Evolutionary conservation across 768 basidiomycete species (phyloP).

Genomic region (Lentinula aciculospora): DNA sequence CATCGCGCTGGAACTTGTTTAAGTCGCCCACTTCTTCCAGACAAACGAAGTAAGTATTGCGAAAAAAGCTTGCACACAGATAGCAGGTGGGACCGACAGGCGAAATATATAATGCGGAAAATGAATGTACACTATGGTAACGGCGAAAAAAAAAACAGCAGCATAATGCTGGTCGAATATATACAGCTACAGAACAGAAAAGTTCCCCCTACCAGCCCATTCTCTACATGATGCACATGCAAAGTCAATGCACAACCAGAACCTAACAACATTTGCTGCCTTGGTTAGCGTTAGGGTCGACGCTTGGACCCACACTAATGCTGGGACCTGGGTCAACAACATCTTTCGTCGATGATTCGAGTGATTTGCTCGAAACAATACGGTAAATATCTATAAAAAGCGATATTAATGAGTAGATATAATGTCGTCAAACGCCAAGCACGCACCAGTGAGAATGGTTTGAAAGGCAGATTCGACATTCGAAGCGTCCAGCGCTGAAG

Average conservation of each 20-base stretch:
- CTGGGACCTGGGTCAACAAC: slow-evolving; percentile 80
- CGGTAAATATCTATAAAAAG: slow-evolving; percentile 84
- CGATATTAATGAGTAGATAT: slow-evolving; percentile 5
- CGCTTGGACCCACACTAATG: slow-evolving; percentile 77
- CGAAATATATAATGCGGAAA: background rate
- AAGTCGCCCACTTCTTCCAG: too few relatives aligned
- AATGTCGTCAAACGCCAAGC: background rate
- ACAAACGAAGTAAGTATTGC: too few relatives aligned
- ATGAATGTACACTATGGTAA: slow-evolving; percentile 4
- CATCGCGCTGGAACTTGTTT: too few relatives aligned
- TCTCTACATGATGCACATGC: background rate
- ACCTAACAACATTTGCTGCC: slow-evolving; percentile 61
- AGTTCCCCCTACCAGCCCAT: background rate
- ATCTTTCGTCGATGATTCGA: slow-evolving; percentile 78
- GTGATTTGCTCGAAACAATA: slow-evolving; percentile 92
- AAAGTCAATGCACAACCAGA: background rate
- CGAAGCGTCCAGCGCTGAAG: slow-evolving; percentile 98
- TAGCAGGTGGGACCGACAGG: too few relatives aligned
- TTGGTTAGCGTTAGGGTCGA: slow-evolving; percentile 53
- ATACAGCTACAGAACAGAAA: background rate
- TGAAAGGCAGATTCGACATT: slow-evolving; percentile 99
- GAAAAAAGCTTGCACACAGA: too few relatives aligned
- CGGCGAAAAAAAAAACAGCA: background rate
- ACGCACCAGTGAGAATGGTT: slow-evolving; percentile 84
- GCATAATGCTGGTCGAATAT: background rate